These are phyloP conservation scores for Halenospora varia DNA, from an alignment of 495 filamentous ascomycete genomes.

Conservation along the genomic window DNA sequence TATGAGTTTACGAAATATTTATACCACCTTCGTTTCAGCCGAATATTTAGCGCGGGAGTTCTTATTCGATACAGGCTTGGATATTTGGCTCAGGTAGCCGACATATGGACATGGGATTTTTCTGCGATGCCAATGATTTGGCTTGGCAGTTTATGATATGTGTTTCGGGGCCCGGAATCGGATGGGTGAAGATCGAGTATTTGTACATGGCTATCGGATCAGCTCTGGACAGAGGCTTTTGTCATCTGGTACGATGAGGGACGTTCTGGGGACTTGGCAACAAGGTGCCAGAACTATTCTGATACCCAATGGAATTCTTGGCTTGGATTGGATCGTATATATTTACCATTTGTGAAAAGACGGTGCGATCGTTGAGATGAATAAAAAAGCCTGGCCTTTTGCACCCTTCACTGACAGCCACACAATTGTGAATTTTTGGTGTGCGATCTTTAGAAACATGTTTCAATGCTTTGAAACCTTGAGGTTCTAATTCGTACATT, in stretches of 20 bases:
- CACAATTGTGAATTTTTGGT: too few relatives aligned
- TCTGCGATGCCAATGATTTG: neutral
- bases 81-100: neutral
- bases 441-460: too few relatives aligned
- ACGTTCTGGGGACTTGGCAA: neutral
- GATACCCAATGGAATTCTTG: neutral
- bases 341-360: too few relatives aligned
- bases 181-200: neutral
- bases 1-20: slow-evolving; percentile 12
- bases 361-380: neutral
- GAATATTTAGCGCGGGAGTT: slow-evolving; percentile 3
- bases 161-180: neutral
- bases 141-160: neutral
- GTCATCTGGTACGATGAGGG: neutral
- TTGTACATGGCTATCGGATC: neutral
- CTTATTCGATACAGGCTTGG: neutral
- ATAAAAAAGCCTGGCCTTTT: neutral
- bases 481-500: too few relatives aligned
- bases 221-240: neutral
- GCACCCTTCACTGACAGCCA: too few relatives aligned
- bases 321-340: neutral
- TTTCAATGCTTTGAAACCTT: too few relatives aligned
- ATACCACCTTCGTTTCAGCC: slow-evolving; percentile 7
- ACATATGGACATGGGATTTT: neutral
- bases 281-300: neutral